Evolutionary conservation across 176 grass and related monocot genomes (phyloP).

Genomic region (Miscanthus lutarioriparius): DNA sequence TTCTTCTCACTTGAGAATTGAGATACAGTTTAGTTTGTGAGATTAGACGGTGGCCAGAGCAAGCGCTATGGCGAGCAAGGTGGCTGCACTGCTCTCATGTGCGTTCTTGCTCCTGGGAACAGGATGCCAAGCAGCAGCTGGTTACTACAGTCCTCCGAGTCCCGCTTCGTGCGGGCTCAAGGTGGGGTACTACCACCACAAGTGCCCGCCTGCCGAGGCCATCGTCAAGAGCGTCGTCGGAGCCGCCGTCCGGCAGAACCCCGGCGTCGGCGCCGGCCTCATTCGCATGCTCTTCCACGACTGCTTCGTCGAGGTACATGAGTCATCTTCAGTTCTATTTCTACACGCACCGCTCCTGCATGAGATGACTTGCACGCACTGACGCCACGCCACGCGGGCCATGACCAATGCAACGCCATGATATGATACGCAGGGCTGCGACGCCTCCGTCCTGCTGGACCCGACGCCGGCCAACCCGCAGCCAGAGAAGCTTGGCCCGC

Average conservation of each 20-base stretch:
- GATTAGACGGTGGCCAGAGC: background rate
- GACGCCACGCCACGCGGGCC: no score
- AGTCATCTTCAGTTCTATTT: no score
- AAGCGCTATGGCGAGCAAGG: background rate
- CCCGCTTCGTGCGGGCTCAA: background rate
- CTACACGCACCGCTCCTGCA: no score
- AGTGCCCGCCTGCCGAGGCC: constrained; percentile 24
- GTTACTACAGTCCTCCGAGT: background rate
- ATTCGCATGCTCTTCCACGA: constrained; percentile 72
- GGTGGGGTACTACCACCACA: constrained; percentile 14
- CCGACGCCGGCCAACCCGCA: no score
- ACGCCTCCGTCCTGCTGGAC: no score
- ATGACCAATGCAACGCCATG: no score
- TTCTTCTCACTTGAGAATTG: background rate
- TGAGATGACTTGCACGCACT: no score
- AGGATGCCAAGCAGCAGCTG: background rate
- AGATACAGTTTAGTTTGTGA: background rate
- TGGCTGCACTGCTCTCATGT: background rate
- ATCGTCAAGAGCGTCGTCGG: constrained; percentile 6
- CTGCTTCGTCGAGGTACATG: constrained; percentile 41
- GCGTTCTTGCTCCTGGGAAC: background rate
- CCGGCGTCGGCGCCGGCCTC: constrained; percentile 47
- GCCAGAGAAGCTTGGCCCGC: no score
- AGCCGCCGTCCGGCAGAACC: background rate
- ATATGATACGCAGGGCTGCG: no score